Conservation (phyloP, 257 asterid genomes). For the Jacaranda mimosifolia region DNA sequence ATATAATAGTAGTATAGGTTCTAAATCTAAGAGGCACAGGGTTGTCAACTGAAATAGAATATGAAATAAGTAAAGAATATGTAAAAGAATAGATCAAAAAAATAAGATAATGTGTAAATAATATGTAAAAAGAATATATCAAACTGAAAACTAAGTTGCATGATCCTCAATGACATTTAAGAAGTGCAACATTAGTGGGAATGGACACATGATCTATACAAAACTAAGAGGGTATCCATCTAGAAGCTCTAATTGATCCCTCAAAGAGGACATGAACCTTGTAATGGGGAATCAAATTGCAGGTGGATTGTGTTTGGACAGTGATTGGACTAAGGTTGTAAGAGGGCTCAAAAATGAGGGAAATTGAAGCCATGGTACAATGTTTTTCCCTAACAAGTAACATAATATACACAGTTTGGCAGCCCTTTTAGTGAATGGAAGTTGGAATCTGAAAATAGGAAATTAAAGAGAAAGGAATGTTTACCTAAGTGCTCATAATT, state of each 20-base stretch:
- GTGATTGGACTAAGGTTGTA: neutral
- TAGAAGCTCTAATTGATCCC: constrained; percentile 17
- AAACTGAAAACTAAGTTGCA: too few relatives aligned
- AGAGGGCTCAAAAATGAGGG: too few relatives aligned
- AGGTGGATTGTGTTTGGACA: neutral
- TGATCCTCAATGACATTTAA: neutral
- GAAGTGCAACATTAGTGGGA: neutral
- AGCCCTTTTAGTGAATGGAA: constrained; percentile 39
- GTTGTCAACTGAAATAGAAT: too few relatives aligned
- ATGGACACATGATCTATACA: neutral
- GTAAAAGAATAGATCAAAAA: too few relatives aligned
- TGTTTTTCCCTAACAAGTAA: constrained; percentile 29
- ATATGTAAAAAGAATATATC: too few relatives aligned
- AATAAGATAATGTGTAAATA: too few relatives aligned
- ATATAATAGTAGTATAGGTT: too few relatives aligned
- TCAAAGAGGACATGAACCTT: constrained; percentile 2
- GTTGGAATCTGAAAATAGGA: constrained; percentile 38
- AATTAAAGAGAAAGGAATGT: constrained; percentile 25
- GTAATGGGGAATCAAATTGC: neutral
- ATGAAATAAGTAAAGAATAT: too few relatives aligned
- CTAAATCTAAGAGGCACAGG: too few relatives aligned
- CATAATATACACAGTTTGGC: constrained; percentile 21
- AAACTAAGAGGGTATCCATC: constrained; percentile 19
- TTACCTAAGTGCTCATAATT: constrained; percentile 30
- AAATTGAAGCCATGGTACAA: neutral